Evolutionary conservation across 2,329 filamentous ascomycete genomes (phyloP), one percentile per base, ranked within the genome.

Genomic region (Claviceps monticola): DNA sequence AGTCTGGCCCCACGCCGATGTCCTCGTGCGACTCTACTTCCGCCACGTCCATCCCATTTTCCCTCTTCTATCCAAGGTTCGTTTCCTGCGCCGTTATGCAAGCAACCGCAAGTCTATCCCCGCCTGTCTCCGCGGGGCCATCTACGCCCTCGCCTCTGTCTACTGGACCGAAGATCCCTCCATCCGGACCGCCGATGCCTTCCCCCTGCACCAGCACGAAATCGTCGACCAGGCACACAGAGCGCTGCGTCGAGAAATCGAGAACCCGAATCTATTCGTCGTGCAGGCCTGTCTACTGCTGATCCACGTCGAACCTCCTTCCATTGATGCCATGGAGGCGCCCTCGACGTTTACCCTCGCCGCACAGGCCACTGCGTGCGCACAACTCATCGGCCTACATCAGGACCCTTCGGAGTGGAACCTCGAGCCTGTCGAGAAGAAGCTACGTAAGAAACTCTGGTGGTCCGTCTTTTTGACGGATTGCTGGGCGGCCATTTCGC

Each of bases 221-320:
- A 61, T 71, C 2, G 52, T 70, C 38, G 68, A 69, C 34, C 63
- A 69, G 46, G 70, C 71, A 1, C 68, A 73, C 48, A 62, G 64
- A 23, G 68, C 70, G 0, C 57, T 74, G 2, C 64, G 71, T 21
- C 63, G 71, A 2, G 72, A 75, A 53, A 62, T 74, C 0, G 70
- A 74, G 42, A 70, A 71, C 0, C 71, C 72, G 0, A 72, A 73
- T 34, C 60, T 75, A 4, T 69, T 65, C 50, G 69, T 67, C 8
- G 55, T 74, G n/a, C 72, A 74, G 60, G 70, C 72, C n/a, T 69
- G 68, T 53, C 54, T 74, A 13, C 56, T 75, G 14, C 61, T 74
- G 7, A 58, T 74, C 5, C 71, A 75, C 52, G 66, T 74, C 55
- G 66, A 67, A 14, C 69, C 72, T 0, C 70, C 71, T 1, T 65